A percentile compares a stretch with the other conserved stretches of the same genome.
Evolutionary conservation across 106 monocot species (phyloP).

Genomic region (Dioscorea dumetorum): DNA sequence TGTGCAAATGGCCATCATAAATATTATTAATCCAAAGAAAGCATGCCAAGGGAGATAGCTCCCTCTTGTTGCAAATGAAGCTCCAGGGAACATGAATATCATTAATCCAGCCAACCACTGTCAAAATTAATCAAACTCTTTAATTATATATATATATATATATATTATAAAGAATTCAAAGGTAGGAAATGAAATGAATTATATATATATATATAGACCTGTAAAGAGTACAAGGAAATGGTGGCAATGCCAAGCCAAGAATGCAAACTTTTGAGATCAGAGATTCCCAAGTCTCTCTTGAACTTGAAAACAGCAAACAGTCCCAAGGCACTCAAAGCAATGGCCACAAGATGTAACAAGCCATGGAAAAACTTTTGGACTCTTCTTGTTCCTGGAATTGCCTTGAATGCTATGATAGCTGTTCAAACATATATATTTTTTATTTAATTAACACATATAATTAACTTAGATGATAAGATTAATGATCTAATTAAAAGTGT

Average conservation of each 20-base stretch:
- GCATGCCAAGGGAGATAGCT: conserved; percentile 29
- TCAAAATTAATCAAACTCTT: not conserved
- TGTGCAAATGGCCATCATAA: conserved; percentile 19
- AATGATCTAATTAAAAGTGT: too few relatives aligned
- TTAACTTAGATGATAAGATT: not conserved
- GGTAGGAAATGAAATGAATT: not conserved
- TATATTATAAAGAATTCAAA: not conserved
- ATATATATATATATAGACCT: conserved; percentile 4
- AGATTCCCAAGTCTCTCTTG: not conserved
- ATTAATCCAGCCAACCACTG: conserved; percentile 31
- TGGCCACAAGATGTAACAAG: conserved; percentile 3
- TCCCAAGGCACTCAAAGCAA: conserved; percentile 1
- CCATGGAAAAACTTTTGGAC: conserved; percentile 5
- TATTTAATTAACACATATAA: not conserved
- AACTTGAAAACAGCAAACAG: conserved; percentile 16
- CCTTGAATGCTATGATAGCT: conserved; percentile 19
- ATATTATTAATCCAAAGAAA: conserved; percentile 22
- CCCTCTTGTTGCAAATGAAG: conserved; percentile 5
- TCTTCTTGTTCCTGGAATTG: conserved; percentile 1
- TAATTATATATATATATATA: not conserved
- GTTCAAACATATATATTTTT: not conserved
- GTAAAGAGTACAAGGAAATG: conserved; percentile 9
- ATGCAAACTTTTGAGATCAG: conserved; percentile 7
- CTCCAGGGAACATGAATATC: conserved; percentile 15
- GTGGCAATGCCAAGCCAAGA: conserved; percentile 17